Conservation (phyloP, 306 rosid genomes). For the Vicia villosa region DNA sequence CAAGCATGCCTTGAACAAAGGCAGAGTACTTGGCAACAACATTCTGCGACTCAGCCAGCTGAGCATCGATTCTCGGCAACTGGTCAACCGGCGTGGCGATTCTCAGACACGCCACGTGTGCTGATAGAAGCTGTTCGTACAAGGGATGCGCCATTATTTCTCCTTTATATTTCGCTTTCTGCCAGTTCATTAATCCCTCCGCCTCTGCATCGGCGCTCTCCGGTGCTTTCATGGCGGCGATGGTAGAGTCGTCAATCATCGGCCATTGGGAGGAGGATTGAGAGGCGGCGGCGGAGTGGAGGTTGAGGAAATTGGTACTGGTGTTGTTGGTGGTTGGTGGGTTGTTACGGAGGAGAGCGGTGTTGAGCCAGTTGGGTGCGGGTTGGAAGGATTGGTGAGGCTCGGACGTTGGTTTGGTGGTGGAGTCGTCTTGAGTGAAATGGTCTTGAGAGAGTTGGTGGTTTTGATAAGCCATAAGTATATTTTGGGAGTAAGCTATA, state of each 20-base stretch:
- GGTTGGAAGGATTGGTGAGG: constrained; percentile 57
- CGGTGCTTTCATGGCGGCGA: constrained; percentile 40
- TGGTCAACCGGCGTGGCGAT: constrained; percentile 99
- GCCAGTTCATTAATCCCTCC: constrained; percentile 70
- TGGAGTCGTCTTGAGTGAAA: constrained; percentile 54
- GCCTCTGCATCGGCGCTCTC: constrained; percentile 45
- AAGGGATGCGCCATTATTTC: constrained; percentile 88
- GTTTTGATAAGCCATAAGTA: constrained; percentile 77
- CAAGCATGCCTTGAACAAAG: constrained; percentile 64
- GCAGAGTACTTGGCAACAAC: constrained; percentile 90
- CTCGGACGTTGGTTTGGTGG: constrained; percentile 53
- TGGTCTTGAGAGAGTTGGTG: constrained; percentile 61
- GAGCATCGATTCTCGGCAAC: constrained; percentile 93
- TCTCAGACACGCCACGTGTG: constrained; percentile 91
- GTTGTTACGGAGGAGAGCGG: constrained; percentile 80
- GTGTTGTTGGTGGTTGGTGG: constrained; percentile 14
- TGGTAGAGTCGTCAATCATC: constrained; percentile 69
- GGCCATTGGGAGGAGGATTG: constrained; percentile 78
- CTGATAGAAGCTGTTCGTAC: constrained; percentile 86
- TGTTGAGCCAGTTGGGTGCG: constrained; percentile 98
- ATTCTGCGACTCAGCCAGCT: constrained; percentile 92
- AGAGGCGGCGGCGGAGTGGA: constrained; percentile 61
- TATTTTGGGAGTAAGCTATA: neutral
- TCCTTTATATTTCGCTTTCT: constrained; percentile 74
- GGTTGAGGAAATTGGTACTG: constrained; percentile 77